Evolutionary conservation across 306 rosid species (phyloP).

Genomic region (Mucuna pruriens): DNA sequence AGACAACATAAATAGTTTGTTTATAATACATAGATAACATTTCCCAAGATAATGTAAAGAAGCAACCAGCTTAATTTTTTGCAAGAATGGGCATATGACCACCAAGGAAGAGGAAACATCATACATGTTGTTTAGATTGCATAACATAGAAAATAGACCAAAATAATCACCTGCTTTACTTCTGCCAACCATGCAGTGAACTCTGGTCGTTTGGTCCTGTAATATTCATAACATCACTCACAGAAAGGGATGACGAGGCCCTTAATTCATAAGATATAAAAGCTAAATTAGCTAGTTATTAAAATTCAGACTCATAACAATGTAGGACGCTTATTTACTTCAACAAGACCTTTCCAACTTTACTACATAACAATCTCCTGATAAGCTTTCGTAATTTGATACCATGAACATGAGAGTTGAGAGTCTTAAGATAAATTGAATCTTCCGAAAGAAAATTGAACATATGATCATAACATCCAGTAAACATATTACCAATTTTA

Average conservation of each 20-base stretch:
- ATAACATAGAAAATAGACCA: constrained; percentile 17
- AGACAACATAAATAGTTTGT: constrained; percentile 8
- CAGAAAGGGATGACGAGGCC: constrained; percentile 29
- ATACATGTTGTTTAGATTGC: not conserved
- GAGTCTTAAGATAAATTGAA: constrained; percentile 22
- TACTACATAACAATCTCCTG: constrained; percentile 7
- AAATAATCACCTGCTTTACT: constrained; percentile 77
- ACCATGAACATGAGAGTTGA: constrained; percentile 13
- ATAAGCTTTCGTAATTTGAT: not conserved
- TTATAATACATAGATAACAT: constrained; percentile 10
- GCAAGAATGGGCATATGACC: not conserved
- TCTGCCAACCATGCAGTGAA: constrained; percentile 98
- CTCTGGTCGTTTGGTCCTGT: constrained; percentile 95
- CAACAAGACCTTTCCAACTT: not conserved
- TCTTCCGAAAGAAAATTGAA: not conserved
- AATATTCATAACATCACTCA: constrained; percentile 40
- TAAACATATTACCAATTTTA: not conserved
- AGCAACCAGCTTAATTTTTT: constrained; percentile 2
- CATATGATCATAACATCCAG: not conserved
- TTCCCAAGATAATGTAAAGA: constrained; percentile 4
- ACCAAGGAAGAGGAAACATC: not conserved
- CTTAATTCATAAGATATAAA: constrained; percentile 38
- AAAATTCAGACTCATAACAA: constrained; percentile 24
- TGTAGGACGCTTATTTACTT: not conserved
- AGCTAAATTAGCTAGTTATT: constrained; percentile 21